Conservation (phyloP, 2,329 filamentous ascomycete genomes). For the Malbranchea cinnamomea region DNA sequence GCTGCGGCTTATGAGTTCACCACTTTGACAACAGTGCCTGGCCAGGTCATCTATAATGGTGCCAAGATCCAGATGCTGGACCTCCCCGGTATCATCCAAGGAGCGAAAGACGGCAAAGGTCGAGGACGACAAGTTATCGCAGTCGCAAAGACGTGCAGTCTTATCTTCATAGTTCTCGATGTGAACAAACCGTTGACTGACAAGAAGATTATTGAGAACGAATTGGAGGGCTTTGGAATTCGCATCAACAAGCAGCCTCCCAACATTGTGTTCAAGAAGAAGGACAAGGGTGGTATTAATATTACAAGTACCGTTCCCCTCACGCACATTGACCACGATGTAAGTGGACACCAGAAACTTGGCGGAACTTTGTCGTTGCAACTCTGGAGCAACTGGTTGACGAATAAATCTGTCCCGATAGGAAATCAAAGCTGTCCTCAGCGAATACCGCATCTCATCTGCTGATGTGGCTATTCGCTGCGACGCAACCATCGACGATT, state of each 20-base stretch:
- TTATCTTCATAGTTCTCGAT: constrained; percentile 97
- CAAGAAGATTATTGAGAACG: constrained; percentile 86
- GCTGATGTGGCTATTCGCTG: constrained; percentile 96
- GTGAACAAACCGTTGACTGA: constrained; percentile 97
- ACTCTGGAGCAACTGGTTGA: too few relatives aligned
- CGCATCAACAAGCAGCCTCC: constrained; percentile 93
- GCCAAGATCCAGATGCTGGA: constrained; percentile 97
- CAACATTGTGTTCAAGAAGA: constrained; percentile 99
- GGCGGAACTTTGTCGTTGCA: too few relatives aligned
- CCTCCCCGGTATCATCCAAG: constrained; percentile 95
- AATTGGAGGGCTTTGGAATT: constrained; percentile 94
- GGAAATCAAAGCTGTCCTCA: constrained; percentile 97
- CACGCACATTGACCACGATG: constrained; percentile 78
- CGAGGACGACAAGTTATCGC: constrained; percentile 97
- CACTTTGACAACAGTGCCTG: constrained; percentile 90
- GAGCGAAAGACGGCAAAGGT: constrained; percentile 94
- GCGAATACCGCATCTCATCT: constrained; percentile 89
- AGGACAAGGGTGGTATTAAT: constrained; percentile 93
- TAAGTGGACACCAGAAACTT: too few relatives aligned
- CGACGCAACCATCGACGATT: constrained; percentile 90
- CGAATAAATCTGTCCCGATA: constrained; percentile 13
- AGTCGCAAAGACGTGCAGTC: constrained; percentile 93
- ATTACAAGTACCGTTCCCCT: constrained; percentile 91
- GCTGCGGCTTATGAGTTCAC: constrained; percentile 97
- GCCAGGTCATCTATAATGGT: constrained; percentile 90